Conservation (phyloP, 805 yeast genomes). For the Metschnikowia lunata region DNA sequence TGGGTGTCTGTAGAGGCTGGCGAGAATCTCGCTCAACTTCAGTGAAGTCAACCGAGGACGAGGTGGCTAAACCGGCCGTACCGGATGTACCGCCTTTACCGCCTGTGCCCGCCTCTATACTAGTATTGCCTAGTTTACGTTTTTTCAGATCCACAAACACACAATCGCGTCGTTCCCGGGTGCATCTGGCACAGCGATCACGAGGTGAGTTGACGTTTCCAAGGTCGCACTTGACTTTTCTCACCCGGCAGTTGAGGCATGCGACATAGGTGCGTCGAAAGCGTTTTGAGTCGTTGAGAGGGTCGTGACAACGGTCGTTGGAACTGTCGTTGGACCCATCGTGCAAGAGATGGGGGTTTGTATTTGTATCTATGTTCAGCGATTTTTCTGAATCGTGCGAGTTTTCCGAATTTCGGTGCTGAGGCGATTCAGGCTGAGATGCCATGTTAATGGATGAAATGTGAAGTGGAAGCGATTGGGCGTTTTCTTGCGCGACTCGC, state of each 20-base stretch:
- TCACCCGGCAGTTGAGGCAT: slow-evolving; percentile 76
- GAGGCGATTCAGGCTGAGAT: too few species aligned
- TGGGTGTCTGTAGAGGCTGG: slow-evolving; percentile 1
- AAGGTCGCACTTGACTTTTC: slow-evolving; percentile 83
- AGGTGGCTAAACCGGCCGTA: not conserved
- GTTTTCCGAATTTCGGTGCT: too few species aligned
- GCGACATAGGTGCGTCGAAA: slow-evolving; percentile 74
- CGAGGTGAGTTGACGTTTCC: slow-evolving; percentile 70
- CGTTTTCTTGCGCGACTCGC: too few species aligned
- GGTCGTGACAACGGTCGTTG: too few species aligned
- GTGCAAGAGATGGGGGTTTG: not conserved
- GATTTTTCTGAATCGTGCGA: too few species aligned
- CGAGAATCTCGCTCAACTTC: not conserved
- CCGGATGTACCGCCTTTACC: not conserved
- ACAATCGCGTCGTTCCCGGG: slow-evolving; percentile 78
- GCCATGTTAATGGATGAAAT: too few species aligned
- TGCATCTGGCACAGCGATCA: slow-evolving; percentile 80
- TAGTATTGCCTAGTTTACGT: slow-evolving; percentile 8
- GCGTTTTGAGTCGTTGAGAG: slow-evolving; percentile 18
- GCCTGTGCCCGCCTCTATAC: not conserved
- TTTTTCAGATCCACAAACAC: slow-evolving; percentile 45
- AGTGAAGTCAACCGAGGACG: not conserved
- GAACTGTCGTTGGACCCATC: not conserved
- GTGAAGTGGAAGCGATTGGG: too few species aligned
- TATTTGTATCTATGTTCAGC: too few species aligned